Base-by-base conservation (phyloP, 176 grass and related monocot genomes). In the Rhynchospora breviuscula region DNA sequence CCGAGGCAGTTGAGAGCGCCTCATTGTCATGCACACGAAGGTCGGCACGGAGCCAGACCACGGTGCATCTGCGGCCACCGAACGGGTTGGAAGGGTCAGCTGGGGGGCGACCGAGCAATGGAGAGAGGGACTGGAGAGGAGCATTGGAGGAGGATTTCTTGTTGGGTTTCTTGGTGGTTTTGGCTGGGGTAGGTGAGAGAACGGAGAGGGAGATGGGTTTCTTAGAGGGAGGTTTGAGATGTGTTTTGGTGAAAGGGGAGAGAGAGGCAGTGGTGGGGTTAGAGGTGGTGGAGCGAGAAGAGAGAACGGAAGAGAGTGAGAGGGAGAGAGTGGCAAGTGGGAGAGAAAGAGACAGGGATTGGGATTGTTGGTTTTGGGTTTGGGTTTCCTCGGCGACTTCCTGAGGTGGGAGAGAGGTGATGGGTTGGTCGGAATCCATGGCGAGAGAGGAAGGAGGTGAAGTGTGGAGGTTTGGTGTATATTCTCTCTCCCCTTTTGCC, bases 41-140 rank as follows among this genome's bases (percentile, higher is more conserved):
- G 85, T 98, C 96, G 5, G 85, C 84, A 59, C 93, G 89, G 82
- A 98, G 91, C 93, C 91, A 98, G 3, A 98, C 91, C 70, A 98
- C 87, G 59, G 91, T 87, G 67, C 91, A 89, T 61, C 93, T 87
- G 33, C 96, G 89, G 4, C 87, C 91, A 0, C 89, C 91, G 7
- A 89, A 91, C 7, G 79, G 86, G 22, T 84, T 72, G 17, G 85
- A 73, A 13, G 88, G 79, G 8, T 90, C 88, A 3, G 89, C 85
- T 68, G 88, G 84, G 21, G 85, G 79, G 46, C 79, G 82, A 63
- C 89, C 86, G 77, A 90, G 84, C 53, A 79, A 54, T 47, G 87
- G 86, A 22, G 91, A 84, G 0, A 84, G 87, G 69, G 82, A 63
- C 17, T 85, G 72, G 70, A 89, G 64, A 76, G 90, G 91, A 60